Percentiles rank a stretch among this genome's conserved stretches.
phyloP scores from a whole-genome alignment of 257 asterid genomes.

The Salvia miltiorrhiza region DNA sequence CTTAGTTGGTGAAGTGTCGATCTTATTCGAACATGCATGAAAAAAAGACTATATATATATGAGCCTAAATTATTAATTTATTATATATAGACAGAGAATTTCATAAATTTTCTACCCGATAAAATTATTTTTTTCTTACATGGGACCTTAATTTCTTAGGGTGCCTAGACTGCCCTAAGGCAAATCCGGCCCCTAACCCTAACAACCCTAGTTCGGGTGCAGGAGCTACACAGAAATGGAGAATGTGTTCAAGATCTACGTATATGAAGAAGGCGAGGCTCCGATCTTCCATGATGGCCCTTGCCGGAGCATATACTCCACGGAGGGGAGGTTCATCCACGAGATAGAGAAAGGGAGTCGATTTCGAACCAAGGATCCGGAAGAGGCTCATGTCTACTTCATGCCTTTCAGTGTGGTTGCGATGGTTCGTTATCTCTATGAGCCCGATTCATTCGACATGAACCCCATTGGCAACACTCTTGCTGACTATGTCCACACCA shows the following conservation, averaged over 20 bases:
- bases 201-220: neutral
- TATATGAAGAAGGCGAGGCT: conserved; percentile 78
- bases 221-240: conserved; percentile 89
- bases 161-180: too few relatives aligned
- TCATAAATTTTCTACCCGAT: too few relatives aligned
- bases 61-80: too few relatives aligned
- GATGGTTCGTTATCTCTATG: conserved; percentile 62
- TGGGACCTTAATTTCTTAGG: too few relatives aligned
- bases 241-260: conserved; percentile 66
- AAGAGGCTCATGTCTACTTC: conserved; percentile 74
- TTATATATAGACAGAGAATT: too few relatives aligned
- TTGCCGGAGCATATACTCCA: conserved; percentile 71
- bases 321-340: conserved; percentile 78
- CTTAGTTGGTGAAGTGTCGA: too few relatives aligned
- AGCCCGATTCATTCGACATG: conserved; percentile 40
- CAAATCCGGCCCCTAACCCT: neutral
- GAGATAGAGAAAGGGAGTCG: conserved; percentile 59
- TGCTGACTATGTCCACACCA: conserved; percentile 55
- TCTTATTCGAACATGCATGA: too few relatives aligned
- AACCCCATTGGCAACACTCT: conserved; percentile 46
- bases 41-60: too few relatives aligned
- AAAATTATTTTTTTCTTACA: too few relatives aligned
- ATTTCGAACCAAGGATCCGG: conserved; percentile 54
- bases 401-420: conserved; percentile 73
- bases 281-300: conserved; percentile 87